A percentile compares a stretch with the other conserved stretches of the same genome.
Conservation (phyloP, 2,329 filamentous ascomycete genomes). For the Lasiodiplodia sp. region DNA sequence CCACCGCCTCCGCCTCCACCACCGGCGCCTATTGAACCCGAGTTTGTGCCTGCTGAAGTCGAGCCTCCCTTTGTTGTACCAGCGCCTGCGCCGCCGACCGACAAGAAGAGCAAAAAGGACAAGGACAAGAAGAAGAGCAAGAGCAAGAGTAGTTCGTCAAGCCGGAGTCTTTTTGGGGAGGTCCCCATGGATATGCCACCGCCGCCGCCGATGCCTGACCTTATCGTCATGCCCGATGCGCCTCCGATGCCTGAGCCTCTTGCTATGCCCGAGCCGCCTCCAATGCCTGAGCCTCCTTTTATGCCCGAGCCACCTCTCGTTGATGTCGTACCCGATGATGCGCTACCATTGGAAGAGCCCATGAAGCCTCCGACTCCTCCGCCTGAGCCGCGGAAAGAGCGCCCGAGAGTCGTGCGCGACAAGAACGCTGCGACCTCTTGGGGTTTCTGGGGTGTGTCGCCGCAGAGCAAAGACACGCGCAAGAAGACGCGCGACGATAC, state of each 20-base stretch:
- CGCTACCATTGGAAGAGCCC: conserved; percentile 36
- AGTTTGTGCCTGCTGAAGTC: conserved; percentile 2
- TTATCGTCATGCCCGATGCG: background rate
- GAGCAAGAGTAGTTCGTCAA: conserved; percentile 43
- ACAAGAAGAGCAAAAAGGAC: conserved; percentile 27
- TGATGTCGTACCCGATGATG: conserved; percentile 35
- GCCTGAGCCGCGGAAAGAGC: conserved; percentile 73
- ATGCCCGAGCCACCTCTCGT: conserved; percentile 33
- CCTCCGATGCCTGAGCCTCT: background rate
- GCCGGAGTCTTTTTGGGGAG: conserved; percentile 39
- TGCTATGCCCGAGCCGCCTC: background rate
- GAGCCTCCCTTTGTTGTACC: background rate
- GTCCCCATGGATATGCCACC: conserved; percentile 2
- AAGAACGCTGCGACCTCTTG: conserved; percentile 70
- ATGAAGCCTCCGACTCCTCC: conserved; percentile 58
- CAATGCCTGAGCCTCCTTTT: background rate
- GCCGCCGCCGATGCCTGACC: background rate
- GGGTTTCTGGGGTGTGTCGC: conserved; percentile 73
- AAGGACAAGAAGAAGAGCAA: conserved; percentile 45
- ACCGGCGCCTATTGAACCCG: conserved; percentile 17
- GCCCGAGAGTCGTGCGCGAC: conserved; percentile 76
- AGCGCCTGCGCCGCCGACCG: conserved; percentile 32
- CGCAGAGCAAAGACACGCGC: conserved; percentile 48
- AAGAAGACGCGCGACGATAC: conserved; percentile 43
- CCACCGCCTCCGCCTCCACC: conserved; percentile 33